These are phyloP conservation scores for Cyclocybe aegerita DNA, from an alignment of 768 basidiomycete genomes.

Conservation along the genomic window DNA sequence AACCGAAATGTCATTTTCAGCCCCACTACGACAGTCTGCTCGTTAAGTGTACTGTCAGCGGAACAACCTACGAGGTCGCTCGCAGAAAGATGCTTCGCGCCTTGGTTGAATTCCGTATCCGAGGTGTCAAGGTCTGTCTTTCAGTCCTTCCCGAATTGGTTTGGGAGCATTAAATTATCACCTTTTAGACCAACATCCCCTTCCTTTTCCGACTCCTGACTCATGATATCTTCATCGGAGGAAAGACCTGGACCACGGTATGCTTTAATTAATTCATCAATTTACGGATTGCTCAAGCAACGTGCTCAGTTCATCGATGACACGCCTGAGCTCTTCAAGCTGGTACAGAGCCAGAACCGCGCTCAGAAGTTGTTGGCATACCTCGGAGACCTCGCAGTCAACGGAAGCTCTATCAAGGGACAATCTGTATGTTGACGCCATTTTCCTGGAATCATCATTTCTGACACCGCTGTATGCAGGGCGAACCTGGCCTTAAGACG, in stretches of 20 bases:
- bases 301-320: constrained; percentile 90
- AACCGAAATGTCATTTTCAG: constrained; percentile 35
- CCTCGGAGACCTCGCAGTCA: constrained; percentile 96
- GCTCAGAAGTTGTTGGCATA: constrained; percentile 97
- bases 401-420: constrained; percentile 97
- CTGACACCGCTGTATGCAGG: constrained; percentile 35
- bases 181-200: constrained; percentile 93
- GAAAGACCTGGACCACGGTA: constrained; percentile 95
- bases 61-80: constrained; percentile 98
- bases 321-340: constrained; percentile 98
- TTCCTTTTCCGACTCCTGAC: constrained; percentile 98
- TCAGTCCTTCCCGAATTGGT: neutral
- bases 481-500: constrained; percentile 91
- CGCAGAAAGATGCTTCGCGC: constrained; percentile 99
- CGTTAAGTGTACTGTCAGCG: constrained; percentile 94
- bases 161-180: neutral
- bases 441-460: neutral
- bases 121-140: constrained; percentile 85
- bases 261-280: neutral
- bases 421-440: constrained; percentile 52
- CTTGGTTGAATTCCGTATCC: constrained; percentile 99
- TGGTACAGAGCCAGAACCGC: constrained; percentile 96
- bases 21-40: constrained; percentile 98
- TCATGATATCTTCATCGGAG: constrained; percentile 92
- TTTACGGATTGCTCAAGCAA: neutral